Conservation (phyloP, 2,329 filamentous ascomycete species). For the Colletotrichum sp. region DNA sequence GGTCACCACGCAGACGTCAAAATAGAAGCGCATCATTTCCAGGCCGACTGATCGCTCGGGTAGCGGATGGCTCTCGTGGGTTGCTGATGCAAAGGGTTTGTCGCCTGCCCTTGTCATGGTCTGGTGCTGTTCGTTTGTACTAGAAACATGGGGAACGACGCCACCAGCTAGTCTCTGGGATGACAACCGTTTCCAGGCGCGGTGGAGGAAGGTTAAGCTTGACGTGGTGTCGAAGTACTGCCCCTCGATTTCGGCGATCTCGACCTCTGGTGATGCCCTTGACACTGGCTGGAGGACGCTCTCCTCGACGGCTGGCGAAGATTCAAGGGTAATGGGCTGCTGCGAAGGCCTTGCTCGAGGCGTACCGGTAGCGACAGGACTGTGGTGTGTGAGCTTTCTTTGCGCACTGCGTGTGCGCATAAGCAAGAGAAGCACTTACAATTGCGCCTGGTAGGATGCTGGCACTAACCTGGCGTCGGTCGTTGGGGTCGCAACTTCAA, state of each 20-base stretch:
- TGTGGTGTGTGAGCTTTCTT: not conserved
- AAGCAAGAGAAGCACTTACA: not conserved
- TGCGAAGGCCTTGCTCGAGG: not conserved
- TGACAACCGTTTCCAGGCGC: conserved; percentile 55
- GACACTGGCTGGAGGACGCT: conserved; percentile 20
- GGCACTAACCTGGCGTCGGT: not conserved
- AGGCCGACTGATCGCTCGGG: conserved; percentile 20
- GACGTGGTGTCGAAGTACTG: conserved; percentile 63
- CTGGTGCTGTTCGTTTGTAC: conserved; percentile 26
- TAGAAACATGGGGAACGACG: conserved; percentile 21
- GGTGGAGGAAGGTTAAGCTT: conserved; percentile 59
- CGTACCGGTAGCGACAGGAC: not conserved
- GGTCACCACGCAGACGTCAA: conserved; percentile 64
- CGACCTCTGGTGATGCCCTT: conserved; percentile 31
- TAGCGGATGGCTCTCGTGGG: conserved; percentile 16
- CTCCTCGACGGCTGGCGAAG: not conserved
- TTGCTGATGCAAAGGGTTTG: conserved; percentile 28
- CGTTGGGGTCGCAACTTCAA: not conserved
- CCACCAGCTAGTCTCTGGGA: conserved; percentile 24
- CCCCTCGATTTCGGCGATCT: conserved; percentile 46
- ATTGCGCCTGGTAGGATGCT: not conserved
- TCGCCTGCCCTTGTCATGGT: conserved; percentile 31
- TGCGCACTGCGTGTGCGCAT: not conserved
- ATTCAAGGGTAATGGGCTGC: not conserved
- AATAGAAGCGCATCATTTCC: conserved; percentile 48